Evolutionary conservation across 208 protist genomes (phyloP).

Genomic region (Crithidia fasciculata): DNA sequence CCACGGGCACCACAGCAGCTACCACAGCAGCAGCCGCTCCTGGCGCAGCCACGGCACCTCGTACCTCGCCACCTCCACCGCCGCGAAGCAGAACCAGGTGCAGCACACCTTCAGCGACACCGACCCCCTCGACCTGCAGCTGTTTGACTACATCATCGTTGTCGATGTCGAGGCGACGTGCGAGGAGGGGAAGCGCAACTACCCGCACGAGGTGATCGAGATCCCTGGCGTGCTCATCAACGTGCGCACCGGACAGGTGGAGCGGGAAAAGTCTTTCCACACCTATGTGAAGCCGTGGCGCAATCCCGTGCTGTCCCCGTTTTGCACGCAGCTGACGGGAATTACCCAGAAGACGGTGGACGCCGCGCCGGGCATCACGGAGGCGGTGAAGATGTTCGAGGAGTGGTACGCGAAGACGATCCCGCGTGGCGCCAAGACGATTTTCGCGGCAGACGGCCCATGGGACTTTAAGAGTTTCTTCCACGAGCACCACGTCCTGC

Average conservation of each 20-base stretch:
- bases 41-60: constrained; percentile 24
- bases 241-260: constrained; percentile 67
- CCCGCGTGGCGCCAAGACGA: constrained; percentile 69
- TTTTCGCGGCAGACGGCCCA: constrained; percentile 87
- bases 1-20: constrained; percentile 18
- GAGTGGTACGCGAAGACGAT: constrained; percentile 83
- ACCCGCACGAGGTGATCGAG: constrained; percentile 96
- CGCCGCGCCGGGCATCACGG: constrained; percentile 60
- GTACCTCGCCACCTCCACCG: constrained; percentile 40
- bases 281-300: constrained; percentile 90
- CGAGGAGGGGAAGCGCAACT: constrained; percentile 61
- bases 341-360: constrained; percentile 94
- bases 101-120: constrained; percentile 55
- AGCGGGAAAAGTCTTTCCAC: constrained; percentile 81
- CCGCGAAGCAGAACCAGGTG: constrained; percentile 25
- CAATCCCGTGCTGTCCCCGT: constrained; percentile 85
- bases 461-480: constrained; percentile 91
- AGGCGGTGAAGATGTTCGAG: constrained; percentile 77
- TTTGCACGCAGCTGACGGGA: constrained; percentile 95
- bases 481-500: constrained; percentile 73
- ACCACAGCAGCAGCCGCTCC: background rate
- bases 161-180: constrained; percentile 94
- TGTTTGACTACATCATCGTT: constrained; percentile 94
- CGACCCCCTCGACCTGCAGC: constrained; percentile 78
- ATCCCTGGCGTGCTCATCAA: constrained; percentile 91